These are phyloP conservation scores for Vigna hirtella DNA, from an alignment of 306 rosid species.

Conservation along the genomic window DNA sequence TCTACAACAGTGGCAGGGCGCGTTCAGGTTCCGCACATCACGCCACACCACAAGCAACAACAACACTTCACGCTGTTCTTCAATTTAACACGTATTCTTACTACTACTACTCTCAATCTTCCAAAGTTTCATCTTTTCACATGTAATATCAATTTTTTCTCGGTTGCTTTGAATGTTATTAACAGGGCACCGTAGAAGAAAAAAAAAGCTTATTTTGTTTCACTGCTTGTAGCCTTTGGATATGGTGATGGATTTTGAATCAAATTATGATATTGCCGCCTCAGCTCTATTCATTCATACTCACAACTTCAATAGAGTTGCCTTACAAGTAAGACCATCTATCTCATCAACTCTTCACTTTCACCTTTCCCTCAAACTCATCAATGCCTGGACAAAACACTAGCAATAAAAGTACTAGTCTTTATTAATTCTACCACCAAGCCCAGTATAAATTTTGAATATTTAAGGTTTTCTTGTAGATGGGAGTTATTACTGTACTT, in stretches of 20 bases:
- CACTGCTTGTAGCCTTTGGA: not conserved
- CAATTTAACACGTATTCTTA: not conserved
- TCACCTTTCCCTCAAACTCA: not conserved
- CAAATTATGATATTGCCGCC: constrained; percentile 65
- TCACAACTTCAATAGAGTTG: constrained; percentile 72
- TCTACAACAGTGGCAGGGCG: too few species aligned
- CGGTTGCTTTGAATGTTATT: not conserved
- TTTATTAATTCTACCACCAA: not conserved
- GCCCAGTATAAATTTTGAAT: not conserved
- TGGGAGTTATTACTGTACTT: not conserved
- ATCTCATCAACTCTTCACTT: not conserved
- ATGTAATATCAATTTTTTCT: not conserved
- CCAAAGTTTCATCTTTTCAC: not conserved
- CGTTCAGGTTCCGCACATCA: not conserved
- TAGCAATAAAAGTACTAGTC: not conserved
- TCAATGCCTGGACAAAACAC: not conserved
- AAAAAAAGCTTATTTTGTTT: not conserved
- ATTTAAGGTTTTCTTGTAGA: not conserved
- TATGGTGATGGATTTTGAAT: constrained; percentile 83
- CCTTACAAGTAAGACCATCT: constrained; percentile 65
- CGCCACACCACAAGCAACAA: not conserved
- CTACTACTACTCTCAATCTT: not conserved
- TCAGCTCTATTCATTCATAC: constrained; percentile 67
- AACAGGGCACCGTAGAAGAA: not conserved
- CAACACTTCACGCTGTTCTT: not conserved